Conservation (phyloP, 2,329 filamentous ascomycete genomes). For the Ceratocystis variospora region DNA sequence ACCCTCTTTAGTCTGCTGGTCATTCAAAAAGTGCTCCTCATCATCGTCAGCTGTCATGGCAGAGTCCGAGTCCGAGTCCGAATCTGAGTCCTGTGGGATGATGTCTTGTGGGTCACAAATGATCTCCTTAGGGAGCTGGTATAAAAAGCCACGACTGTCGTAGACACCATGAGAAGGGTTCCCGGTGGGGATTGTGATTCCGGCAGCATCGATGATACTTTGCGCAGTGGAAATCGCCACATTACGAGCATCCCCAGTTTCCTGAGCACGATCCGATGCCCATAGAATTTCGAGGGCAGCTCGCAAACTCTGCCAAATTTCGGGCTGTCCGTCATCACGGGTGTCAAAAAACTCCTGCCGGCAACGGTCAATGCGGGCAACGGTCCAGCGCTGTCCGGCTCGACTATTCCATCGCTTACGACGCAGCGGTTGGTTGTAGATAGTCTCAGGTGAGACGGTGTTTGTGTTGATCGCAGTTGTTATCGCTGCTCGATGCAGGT, state of each 20-base stretch:
- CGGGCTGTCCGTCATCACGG: slow-evolving; percentile 58
- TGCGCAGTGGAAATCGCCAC: slow-evolving; percentile 54
- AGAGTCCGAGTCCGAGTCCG: slow-evolving; percentile 20
- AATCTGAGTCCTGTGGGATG: slow-evolving; percentile 28
- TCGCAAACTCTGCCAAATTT: slow-evolving; percentile 68
- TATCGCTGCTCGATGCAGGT: neutral
- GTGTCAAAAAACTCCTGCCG: slow-evolving; percentile 83
- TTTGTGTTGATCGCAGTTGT: neutral
- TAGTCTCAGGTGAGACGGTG: neutral
- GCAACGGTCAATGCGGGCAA: slow-evolving; percentile 52
- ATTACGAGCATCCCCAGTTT: slow-evolving; percentile 26
- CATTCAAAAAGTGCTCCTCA: slow-evolving; percentile 17
- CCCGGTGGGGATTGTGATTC: slow-evolving; percentile 60
- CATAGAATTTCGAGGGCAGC: slow-evolving; percentile 56
- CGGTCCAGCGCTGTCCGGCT: slow-evolving; percentile 48
- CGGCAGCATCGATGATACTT: slow-evolving; percentile 63
- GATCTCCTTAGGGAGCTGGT: slow-evolving; percentile 53
- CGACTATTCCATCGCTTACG: slow-evolving; percentile 46
- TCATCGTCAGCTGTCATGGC: slow-evolving; percentile 25
- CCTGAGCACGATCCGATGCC: slow-evolving; percentile 33
- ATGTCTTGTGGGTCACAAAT: slow-evolving; percentile 51
- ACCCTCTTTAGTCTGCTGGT: neutral
- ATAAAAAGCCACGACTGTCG: slow-evolving; percentile 56
- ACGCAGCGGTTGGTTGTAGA: slow-evolving; percentile 52
- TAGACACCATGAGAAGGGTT: slow-evolving; percentile 59